Evolutionary conservation across 257 asterid species (phyloP).

Genomic region (Penstemon newberryi): DNA sequence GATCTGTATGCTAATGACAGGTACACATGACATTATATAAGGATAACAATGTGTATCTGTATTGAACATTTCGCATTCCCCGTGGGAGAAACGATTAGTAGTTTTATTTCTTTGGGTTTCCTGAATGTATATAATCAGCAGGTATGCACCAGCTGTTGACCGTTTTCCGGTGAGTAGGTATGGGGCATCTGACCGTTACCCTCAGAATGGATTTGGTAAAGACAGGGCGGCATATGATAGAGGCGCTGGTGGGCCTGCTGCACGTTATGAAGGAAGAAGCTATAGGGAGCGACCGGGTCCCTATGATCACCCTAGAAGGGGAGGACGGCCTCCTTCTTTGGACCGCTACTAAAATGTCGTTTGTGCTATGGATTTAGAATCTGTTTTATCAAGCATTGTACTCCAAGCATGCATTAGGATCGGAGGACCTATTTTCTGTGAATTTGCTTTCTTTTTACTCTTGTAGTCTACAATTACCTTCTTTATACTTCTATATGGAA

Average conservation of each 20-base stretch:
- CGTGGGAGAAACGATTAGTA: background rate
- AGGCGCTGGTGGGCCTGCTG: slow-evolving; percentile 55
- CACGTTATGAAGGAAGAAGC: slow-evolving; percentile 72
- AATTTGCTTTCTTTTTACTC: too few relatives aligned
- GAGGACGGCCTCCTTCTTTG: slow-evolving; percentile 67
- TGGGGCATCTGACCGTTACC: slow-evolving; percentile 66
- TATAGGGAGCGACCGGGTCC: slow-evolving; percentile 72
- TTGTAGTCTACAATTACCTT: too few relatives aligned
- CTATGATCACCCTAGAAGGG: slow-evolving; percentile 81
- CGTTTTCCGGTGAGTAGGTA: slow-evolving; percentile 64
- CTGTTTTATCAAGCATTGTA: background rate
- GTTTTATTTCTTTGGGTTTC: too few relatives aligned
- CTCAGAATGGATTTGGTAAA: slow-evolving; percentile 62
- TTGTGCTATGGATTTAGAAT: slow-evolving; percentile 25
- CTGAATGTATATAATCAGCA: slow-evolving; percentile 20
- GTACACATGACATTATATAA: slow-evolving; percentile 27
- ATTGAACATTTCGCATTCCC: too few relatives aligned
- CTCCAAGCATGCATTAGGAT: background rate
- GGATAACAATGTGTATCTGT: too few relatives aligned
- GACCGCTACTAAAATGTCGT: slow-evolving; percentile 55
- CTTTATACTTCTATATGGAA: too few relatives aligned
- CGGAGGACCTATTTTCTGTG: background rate
- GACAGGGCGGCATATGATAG: slow-evolving; percentile 54
- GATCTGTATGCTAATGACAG: slow-evolving; percentile 75
- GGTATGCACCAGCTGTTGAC: slow-evolving; percentile 68